Conservation (phyloP, 768 basidiomycete species). For the Lactarius sp. region DNA sequence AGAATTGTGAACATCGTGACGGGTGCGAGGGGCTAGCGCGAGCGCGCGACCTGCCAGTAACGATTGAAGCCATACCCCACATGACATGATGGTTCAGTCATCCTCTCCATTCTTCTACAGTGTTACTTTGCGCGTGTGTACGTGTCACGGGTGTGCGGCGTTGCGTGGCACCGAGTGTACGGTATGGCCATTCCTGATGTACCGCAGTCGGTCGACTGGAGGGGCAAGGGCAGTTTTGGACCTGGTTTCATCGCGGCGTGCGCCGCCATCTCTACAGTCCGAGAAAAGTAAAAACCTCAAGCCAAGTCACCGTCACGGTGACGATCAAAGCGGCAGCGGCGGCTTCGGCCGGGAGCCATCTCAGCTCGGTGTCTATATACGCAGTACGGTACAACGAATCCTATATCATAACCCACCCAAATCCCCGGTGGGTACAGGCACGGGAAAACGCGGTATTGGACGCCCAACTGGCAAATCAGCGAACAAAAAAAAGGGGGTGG, state of each 20-base stretch:
- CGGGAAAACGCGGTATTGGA: background rate
- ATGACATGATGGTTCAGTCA: background rate
- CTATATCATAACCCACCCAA: background rate
- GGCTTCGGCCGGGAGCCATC: background rate
- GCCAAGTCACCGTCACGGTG: too few relatives aligned
- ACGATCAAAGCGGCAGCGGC: background rate
- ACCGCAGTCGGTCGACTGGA: background rate
- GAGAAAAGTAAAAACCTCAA: background rate
- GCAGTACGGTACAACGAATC: background rate
- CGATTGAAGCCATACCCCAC: background rate
- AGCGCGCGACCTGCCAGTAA: background rate
- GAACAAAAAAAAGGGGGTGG: background rate
- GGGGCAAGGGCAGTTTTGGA: background rate
- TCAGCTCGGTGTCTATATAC: background rate
- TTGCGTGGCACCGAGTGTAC: background rate
- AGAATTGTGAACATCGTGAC: conserved; percentile 9
- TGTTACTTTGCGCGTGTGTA: background rate
- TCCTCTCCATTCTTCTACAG: background rate
- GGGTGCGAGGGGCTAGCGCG: background rate
- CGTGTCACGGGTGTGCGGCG: background rate
- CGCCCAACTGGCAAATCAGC: background rate
- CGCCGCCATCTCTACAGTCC: background rate
- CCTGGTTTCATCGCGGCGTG: background rate
- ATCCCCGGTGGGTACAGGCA: background rate
- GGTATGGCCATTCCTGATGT: background rate